Evolutionary conservation across 139 green algal genomes (phyloP).

Genomic region (Deuterostichococcus epilithicus): DNA sequence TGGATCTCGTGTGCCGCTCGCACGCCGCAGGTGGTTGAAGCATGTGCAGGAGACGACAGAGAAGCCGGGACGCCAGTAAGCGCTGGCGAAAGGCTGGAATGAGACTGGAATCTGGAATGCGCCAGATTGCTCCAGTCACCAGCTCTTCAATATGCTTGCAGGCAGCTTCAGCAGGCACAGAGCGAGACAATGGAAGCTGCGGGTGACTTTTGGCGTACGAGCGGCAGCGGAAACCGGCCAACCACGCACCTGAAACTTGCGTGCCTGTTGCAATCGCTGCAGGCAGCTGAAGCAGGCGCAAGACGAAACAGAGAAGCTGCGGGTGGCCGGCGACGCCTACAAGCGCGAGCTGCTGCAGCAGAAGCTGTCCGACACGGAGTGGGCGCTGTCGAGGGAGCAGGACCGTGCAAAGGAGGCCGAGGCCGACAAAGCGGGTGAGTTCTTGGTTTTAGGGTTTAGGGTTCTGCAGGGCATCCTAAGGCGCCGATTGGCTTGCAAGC

Average conservation of each 20-base stretch:
- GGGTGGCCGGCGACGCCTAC: conserved; percentile 36
- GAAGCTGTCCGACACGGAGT: conserved; percentile 32
- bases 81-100: neutral
- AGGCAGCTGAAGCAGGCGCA: conserved; percentile 25
- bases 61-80: too few species aligned
- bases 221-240: neutral
- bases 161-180: neutral
- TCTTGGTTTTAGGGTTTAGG: neutral
- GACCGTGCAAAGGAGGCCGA: conserved; percentile 28
- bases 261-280: neutral
- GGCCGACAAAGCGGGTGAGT: conserved; percentile 23
- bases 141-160: neutral
- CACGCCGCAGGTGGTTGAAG: too few species aligned
- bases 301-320: conserved; percentile 38
- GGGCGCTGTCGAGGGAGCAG: conserved; percentile 13
- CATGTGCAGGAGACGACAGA: too few species aligned
- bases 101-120: neutral
- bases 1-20: too few species aligned
- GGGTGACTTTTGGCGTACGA: too few species aligned
- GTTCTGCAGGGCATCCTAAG: too few species aligned
- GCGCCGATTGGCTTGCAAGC: neutral
- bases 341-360: conserved; percentile 40
- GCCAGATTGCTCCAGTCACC: neutral
- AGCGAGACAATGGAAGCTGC: too few species aligned
- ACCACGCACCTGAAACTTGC: neutral